Percentiles rank a stretch among this genome's conserved stretches.
Evolutionary conservation across 1,284 basidiomycete genomes (phyloP).

Genomic region (Austropuccinia psidii): DNA sequence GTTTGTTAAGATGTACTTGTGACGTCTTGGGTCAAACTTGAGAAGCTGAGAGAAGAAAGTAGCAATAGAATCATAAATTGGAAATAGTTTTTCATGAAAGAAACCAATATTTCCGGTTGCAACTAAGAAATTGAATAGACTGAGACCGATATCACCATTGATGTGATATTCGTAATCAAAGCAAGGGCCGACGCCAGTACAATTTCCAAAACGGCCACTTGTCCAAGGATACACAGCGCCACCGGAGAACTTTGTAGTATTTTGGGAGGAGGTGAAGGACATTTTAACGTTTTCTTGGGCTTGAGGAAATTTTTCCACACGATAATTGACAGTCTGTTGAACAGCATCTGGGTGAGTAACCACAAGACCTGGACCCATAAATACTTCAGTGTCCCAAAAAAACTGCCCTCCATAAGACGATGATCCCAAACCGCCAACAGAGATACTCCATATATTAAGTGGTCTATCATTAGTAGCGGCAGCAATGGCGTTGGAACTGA

Average conservation of each 20-base stretch:
- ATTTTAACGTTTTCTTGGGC: slow-evolving; percentile 28
- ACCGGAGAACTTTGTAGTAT: slow-evolving; percentile 25
- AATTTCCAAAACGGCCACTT: slow-evolving; percentile 40
- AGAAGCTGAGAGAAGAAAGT: slow-evolving; percentile 42
- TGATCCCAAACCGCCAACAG: not conserved
- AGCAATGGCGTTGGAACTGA: slow-evolving; percentile 43
- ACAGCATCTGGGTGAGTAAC: slow-evolving; percentile 40
- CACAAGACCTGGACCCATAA: slow-evolving; percentile 42
- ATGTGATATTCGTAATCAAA: slow-evolving; percentile 43
- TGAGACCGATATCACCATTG: slow-evolving; percentile 42
- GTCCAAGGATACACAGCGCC: slow-evolving; percentile 44
- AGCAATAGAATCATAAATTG: slow-evolving; percentile 40
- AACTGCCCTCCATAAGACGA: slow-evolving; percentile 39
- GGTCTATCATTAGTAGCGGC: slow-evolving; percentile 42
- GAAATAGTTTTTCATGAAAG: slow-evolving; percentile 40
- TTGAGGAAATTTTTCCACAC: slow-evolving; percentile 39
- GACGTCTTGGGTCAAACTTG: slow-evolving; percentile 37
- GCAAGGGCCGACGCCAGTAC: slow-evolving; percentile 34
- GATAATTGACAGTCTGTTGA: slow-evolving; percentile 42
- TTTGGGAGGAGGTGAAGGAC: slow-evolving; percentile 35
- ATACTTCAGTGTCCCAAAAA: slow-evolving; percentile 43
- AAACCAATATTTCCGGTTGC: slow-evolving; percentile 41
- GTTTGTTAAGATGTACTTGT: slow-evolving; percentile 40
- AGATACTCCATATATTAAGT: slow-evolving; percentile 12
- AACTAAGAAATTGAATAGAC: slow-evolving; percentile 41